A percentile compares a stretch with the other conserved stretches of the same genome.
phyloP scores from a whole-genome alignment of 2,329 filamentous ascomycete genomes.

The Diaporthe amygdali region DNA sequence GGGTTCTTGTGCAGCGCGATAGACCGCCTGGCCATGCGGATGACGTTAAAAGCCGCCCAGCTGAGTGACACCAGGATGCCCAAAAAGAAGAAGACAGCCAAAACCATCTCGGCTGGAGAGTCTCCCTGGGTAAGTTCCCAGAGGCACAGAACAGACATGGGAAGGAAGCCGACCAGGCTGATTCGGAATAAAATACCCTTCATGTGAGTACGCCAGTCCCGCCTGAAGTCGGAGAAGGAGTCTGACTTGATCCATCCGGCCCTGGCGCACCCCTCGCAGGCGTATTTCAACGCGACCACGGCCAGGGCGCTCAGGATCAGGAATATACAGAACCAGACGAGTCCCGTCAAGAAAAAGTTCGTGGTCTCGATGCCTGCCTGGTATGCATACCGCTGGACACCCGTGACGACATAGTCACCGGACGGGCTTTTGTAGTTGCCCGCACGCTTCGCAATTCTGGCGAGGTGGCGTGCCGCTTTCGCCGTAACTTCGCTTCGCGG shows the following conservation, averaged over 20 bases:
- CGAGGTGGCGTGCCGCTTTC: constrained; percentile 3
- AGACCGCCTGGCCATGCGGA: constrained; percentile 79
- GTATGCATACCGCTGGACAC: constrained; percentile 85
- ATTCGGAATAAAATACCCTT: constrained; percentile 87
- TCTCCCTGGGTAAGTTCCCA: constrained; percentile 84
- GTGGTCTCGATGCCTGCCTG: constrained; percentile 77
- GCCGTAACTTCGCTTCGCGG: constrained; percentile 30
- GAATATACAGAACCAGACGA: constrained; percentile 82
- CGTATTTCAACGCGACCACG: constrained; percentile 76
- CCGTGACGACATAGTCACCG: constrained; percentile 64
- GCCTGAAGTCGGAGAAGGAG: constrained; percentile 85
- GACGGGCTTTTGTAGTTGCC: constrained; percentile 46
- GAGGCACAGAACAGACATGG: constrained; percentile 82
- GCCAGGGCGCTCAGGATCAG: constrained; percentile 72
- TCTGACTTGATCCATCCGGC: constrained; percentile 77
- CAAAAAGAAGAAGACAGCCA: constrained; percentile 82
- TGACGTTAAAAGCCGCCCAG: constrained; percentile 84
- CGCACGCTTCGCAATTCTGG: constrained; percentile 21
- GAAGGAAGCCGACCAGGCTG: constrained; percentile 82
- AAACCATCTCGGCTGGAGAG: constrained; percentile 77
- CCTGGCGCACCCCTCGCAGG: constrained; percentile 74
- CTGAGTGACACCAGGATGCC: constrained; percentile 74
- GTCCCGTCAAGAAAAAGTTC: constrained; percentile 84
- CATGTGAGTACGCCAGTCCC: constrained; percentile 75
- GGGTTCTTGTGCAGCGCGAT: constrained; percentile 87